Percentiles rank a stretch among this genome's conserved stretches.
Conservation (phyloP, 1,284 basidiomycete species). For the Agaricales sp. region DNA sequence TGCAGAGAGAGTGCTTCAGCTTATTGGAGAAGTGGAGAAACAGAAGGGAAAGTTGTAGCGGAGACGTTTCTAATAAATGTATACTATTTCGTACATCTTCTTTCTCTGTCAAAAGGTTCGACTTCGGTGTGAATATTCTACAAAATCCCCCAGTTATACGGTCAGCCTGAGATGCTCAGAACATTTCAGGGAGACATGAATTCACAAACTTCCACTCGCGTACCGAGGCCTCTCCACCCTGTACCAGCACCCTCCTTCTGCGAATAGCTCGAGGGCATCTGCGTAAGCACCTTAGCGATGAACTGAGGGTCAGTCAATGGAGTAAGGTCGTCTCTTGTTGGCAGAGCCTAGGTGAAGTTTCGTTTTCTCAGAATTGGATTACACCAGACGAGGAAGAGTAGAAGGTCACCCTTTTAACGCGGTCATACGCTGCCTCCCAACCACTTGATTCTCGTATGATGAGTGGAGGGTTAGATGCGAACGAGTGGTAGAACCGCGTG, state of each 20-base stretch:
- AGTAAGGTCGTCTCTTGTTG: conserved; percentile 75
- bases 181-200: neutral
- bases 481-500: conserved; percentile 85
- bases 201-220: conserved; percentile 29
- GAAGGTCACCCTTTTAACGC: conserved; percentile 66
- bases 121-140: neutral
- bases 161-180: neutral
- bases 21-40: neutral
- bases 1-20: conserved; percentile 32
- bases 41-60: neutral
- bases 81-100: no score
- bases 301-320: conserved; percentile 86
- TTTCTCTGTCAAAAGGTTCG: no score
- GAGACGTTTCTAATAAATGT: neutral
- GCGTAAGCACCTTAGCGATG: conserved; percentile 68
- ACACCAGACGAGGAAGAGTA: no score
- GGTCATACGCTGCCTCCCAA: conserved; percentile 83
- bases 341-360: conserved; percentile 64
- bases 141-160: neutral
- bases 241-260: conserved; percentile 58
- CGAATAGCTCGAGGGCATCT: conserved; percentile 47
- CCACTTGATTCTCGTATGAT: conserved; percentile 81
- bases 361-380: no score
- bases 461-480: conserved; percentile 45
- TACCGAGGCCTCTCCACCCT: conserved; percentile 70